These are phyloP conservation scores for Colletotrichum melonis DNA, from an alignment of 2,329 filamentous ascomycete species.

Conservation along the genomic window DNA sequence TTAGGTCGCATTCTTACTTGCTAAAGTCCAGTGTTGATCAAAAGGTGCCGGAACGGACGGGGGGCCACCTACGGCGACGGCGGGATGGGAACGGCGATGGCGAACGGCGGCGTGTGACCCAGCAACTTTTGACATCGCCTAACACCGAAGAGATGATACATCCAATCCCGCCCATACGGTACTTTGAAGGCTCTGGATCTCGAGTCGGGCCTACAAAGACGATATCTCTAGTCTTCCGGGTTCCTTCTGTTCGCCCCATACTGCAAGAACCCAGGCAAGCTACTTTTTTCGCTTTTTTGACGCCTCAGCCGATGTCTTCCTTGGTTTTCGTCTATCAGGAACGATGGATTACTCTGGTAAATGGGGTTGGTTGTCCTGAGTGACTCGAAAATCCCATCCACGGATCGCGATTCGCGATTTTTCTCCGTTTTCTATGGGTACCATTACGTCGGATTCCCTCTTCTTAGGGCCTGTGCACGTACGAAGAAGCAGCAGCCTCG, in stretches of 20 bases:
- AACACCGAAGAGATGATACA: not conserved
- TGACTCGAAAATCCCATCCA: not conserved
- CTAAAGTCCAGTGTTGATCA: not conserved
- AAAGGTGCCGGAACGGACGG: not conserved
- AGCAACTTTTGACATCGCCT: not conserved
- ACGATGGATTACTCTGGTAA: not conserved
- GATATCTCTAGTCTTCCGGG: not conserved
- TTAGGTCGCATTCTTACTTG: not conserved
- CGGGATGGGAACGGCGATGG: not conserved
- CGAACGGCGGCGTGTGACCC: not conserved
- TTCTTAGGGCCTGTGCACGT: not conserved
- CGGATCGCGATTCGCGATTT: not conserved
- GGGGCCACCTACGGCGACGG: not conserved
- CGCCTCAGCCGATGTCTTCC: not conserved
- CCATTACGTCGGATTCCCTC: slow-evolving; percentile 1
- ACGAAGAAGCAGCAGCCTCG: not conserved
- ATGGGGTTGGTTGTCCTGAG: not conserved
- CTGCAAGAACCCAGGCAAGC: not conserved
- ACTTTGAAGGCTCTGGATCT: too few relatives aligned
- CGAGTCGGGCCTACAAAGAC: not conserved
- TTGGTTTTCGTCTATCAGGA: not conserved
- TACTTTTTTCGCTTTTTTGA: not conserved
- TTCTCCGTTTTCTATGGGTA: slow-evolving; percentile 1
- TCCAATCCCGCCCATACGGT: too few relatives aligned
- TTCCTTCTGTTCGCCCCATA: not conserved